A percentile compares a stretch with the other conserved stretches of the same genome.
phyloP scores from a whole-genome alignment of 2,329 filamentous ascomycete genomes.

The Diaporthe sp. region DNA sequence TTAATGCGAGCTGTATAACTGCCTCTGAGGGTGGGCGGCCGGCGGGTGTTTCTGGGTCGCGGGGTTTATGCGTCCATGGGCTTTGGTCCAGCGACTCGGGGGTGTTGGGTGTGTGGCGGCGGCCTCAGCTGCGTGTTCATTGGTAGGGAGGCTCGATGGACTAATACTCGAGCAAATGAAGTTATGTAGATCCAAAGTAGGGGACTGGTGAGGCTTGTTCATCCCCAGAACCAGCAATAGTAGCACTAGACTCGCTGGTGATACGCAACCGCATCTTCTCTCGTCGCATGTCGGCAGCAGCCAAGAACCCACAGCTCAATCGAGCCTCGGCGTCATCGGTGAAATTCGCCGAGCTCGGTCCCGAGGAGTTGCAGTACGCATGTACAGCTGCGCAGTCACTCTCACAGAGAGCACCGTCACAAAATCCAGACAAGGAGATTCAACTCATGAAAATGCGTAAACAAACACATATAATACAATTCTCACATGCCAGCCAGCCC shows the following conservation, averaged over 20 bases:
- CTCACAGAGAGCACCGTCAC: no score
- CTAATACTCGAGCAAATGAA: neutral
- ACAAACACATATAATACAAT: constrained; percentile 21
- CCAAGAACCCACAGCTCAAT: neutral
- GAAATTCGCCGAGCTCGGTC: neutral
- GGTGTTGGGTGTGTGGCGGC: neutral
- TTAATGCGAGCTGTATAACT: neutral
- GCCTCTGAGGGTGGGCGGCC: neutral
- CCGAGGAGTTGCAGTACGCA: neutral
- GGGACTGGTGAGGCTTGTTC: neutral
- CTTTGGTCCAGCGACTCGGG: neutral
- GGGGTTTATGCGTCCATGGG: constrained; percentile 1
- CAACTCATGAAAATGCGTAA: neutral
- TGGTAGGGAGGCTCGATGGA: neutral
- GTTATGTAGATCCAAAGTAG: neutral
- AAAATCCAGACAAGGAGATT: no score
- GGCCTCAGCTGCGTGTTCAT: neutral
- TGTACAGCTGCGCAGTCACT: no score
- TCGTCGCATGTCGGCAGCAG: constrained; percentile 21
- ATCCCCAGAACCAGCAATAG: neutral
- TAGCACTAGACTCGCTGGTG: neutral
- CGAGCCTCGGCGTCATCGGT: constrained; percentile 1
- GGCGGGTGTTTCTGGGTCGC: neutral
- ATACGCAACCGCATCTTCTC: neutral
- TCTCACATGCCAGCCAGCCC: constrained; percentile 23